Base-by-base conservation (phyloP, 169 alveolate genomes). In the Plasmodium sp. region DNA sequence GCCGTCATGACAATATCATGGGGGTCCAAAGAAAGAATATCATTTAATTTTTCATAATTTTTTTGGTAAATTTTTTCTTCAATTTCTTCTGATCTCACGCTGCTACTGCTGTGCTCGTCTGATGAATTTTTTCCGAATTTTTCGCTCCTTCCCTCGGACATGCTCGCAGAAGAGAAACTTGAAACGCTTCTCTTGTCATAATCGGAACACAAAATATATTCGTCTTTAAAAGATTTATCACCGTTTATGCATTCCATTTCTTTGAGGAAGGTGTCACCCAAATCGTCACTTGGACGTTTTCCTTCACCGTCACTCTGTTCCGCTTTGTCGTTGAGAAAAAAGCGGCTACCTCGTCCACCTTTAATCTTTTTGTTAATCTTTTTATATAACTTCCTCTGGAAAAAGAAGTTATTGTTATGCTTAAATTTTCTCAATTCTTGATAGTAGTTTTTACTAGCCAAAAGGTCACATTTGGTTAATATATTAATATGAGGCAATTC, bases 391-490 rank as follows among this genome's bases (percentile, higher is more conserved):
- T 92, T 39, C 83, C 67, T 92, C 84, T 92, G 95, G 75, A 71
- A 92, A 82, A 92, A 92, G 41, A 77, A 92, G 36, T 92, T 92
- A 71, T 95, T 80, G 27, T 96, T 54, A 36, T 94, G 83, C 58
- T 81, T 84, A 41, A 80, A 77, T 41, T 91, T 88, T 33, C 94
- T 80, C 18, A 93, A 95, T 62, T 97, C 96, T 81, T 92, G 73
- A 75, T 92, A 92, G 75, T 92, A 92, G 31, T 92, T 92, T 83
- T 72, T 81, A 34, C 95, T 92, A 14, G 51, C 31, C 34, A 98
- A 82, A n/a, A 98, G 96, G 84, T 99, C 99, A 84, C 99, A 98
- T 97, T 99, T 99, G 41, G 99, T 98, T 81, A 99, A 96, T 34
- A 99, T 97, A 72, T 98, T 99, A 48, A 99, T 81, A 95, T 98